phyloP scores from a whole-genome alignment of 1,139 yeast species.

The Hyphopichia khmerensis region DNA sequence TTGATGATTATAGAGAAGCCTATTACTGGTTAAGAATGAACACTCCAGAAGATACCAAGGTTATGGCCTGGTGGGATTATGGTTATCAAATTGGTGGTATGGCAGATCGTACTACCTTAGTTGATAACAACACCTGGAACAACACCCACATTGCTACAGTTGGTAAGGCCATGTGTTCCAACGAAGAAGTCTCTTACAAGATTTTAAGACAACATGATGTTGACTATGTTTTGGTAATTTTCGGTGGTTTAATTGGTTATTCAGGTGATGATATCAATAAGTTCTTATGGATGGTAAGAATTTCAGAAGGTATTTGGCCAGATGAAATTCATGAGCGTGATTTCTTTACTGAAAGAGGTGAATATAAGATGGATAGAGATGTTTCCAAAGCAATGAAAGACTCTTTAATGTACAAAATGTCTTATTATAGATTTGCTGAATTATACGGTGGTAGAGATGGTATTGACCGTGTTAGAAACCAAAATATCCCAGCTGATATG shows the following conservation, averaged over 20 bases:
- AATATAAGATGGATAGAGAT: slow-evolving; percentile 77
- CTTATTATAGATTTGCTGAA: slow-evolving; percentile 83
- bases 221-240: slow-evolving; percentile 87
- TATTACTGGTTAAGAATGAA: slow-evolving; percentile 99
- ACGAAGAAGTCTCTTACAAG: slow-evolving; percentile 85
- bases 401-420: slow-evolving; percentile 93
- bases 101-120: slow-evolving; percentile 98
- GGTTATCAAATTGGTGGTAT: slow-evolving; percentile 99
- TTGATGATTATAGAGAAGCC: slow-evolving; percentile 98
- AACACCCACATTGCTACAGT: slow-evolving; percentile 99
- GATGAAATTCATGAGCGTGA: slow-evolving; percentile 87
- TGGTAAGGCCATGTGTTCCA: slow-evolving; percentile 94
- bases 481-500: slow-evolving; percentile 58
- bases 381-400: slow-evolving; percentile 86
- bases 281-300: slow-evolving; percentile 98
- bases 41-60: slow-evolving; percentile 91
- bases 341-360: slow-evolving; percentile 82
- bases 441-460: slow-evolving; percentile 68
- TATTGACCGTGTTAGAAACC: slow-evolving; percentile 85
- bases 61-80: slow-evolving; percentile 99
- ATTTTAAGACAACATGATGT: slow-evolving; percentile 90
- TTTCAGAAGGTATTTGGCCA: slow-evolving; percentile 99
- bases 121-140: slow-evolving; percentile 99
- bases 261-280: slow-evolving; percentile 97
- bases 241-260: slow-evolving; percentile 92